Conservation (phyloP, 495 filamentous ascomycete species). For the Cenococcum geophilum region DNA sequence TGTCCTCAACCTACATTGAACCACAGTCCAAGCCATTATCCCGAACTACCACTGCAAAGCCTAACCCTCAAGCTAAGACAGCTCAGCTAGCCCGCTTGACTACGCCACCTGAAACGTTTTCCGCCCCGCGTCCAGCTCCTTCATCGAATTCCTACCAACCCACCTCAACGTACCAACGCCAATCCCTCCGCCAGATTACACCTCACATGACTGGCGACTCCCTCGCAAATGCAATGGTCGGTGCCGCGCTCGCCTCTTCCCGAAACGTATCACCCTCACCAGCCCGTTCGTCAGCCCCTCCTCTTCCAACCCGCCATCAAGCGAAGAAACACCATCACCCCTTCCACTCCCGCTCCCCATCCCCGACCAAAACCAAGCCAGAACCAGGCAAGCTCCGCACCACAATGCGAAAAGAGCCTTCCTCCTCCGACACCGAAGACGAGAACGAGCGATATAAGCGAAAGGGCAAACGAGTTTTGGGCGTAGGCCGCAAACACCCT, state of each 20-base stretch:
- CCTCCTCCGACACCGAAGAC: conserved; percentile 48
- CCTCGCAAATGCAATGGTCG: conserved; percentile 73
- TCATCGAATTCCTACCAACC: conserved; percentile 8
- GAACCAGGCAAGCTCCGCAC: conserved; percentile 50
- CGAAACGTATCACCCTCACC: conserved; percentile 49
- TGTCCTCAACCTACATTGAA: neutral
- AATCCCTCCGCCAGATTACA: conserved; percentile 32
- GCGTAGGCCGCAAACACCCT: conserved; percentile 57
- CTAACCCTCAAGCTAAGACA: neutral
- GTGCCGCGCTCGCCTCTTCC: conserved; percentile 75
- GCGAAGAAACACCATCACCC: conserved; percentile 42
- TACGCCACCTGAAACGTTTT: conserved; percentile 13
- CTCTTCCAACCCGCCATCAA: conserved; percentile 28
- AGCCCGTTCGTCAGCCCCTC: conserved; percentile 33
- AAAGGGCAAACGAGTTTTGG: conserved; percentile 29
- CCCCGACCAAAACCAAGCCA: conserved; percentile 43
- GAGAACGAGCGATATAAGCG: conserved; percentile 50
- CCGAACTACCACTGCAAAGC: neutral
- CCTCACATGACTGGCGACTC: conserved; percentile 46
- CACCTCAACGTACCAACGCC: conserved; percentile 27
- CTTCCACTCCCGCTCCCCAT: conserved; percentile 46
- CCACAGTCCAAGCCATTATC: conserved; percentile 1
- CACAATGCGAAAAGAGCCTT: conserved; percentile 61
- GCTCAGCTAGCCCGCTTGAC: conserved; percentile 14
- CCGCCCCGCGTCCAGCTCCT: conserved; percentile 9